Evolutionary conservation across 371 early-diverging fungal species (phyloP), one percentile per base, ranked within the genome.

Genomic region (Mortierella sp.): DNA sequence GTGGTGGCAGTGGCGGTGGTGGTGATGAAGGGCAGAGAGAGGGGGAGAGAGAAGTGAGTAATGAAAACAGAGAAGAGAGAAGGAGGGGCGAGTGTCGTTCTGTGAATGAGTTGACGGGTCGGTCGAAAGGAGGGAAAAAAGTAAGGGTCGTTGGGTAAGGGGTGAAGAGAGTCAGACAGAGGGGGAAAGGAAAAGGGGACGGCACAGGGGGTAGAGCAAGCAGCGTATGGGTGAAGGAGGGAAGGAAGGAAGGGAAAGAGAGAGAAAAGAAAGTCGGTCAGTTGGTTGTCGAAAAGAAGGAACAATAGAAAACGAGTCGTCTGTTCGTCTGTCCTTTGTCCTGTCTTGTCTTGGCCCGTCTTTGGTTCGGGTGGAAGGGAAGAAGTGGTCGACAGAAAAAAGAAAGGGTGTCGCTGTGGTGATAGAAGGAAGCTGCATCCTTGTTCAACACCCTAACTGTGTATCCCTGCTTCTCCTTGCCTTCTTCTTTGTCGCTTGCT

Each of bases 51-150:
- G 44, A 49, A 60, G 29, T 14, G 12, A 44, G n/a, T 46, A 60
- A 38, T 29, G 48, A 63, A 27, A 65, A 48, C 41, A 49, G 24
- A 29, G 16, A 68, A 49, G 24, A 41, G 16, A 51, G 70, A 24
- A 49, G n/a, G 76, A 55, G 41, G 27, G 48, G 71, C 29, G 55
- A 54, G 54, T 49, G 68, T 76, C 55, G 70, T 51, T 70, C 48
- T 75, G 32, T 60, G 58, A 55, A 16, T 56, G 32, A 24, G 46
- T 48, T 29, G 63, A 18, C 14, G 56, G 27, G 60, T 41, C 27
- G 49, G 60, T 41, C 27, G 51, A 54, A 54, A 18, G 54, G 54
- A 24, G 54, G 54, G 18, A 18, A 54, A 12, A 8, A 8, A 6
- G 32, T 16, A 49, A 72, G 49, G 49, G 51, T 51, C 51, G 46